Conservation (phyloP, 495 filamentous ascomycete genomes). For the Daldinia decipiens region DNA sequence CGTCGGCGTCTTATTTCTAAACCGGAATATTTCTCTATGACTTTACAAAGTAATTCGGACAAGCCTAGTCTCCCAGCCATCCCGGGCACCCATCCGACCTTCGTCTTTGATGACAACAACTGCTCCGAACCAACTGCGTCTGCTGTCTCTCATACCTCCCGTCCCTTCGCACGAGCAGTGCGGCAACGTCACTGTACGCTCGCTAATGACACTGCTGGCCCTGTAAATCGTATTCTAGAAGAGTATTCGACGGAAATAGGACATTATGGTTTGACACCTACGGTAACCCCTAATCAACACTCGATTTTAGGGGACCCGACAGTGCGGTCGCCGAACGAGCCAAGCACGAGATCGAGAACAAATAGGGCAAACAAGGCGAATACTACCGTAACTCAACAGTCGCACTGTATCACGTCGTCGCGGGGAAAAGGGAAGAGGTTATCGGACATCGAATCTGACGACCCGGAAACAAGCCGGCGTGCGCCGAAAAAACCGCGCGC, state of each 20-base stretch:
- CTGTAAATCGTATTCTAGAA: slow-evolving; percentile 40
- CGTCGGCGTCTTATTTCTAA: slow-evolving; percentile 21
- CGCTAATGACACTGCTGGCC: slow-evolving; percentile 34
- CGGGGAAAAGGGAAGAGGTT: slow-evolving; percentile 42
- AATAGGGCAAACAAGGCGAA: slow-evolving; percentile 20
- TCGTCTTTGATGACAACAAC: slow-evolving; percentile 37
- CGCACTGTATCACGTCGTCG: slow-evolving; percentile 30
- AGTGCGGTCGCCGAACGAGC: slow-evolving; percentile 35
- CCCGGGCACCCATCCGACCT: slow-evolving; percentile 36
- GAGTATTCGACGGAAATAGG: slow-evolving; percentile 43
- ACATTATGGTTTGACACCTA: slow-evolving; percentile 46
- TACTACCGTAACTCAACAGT: slow-evolving; percentile 28
- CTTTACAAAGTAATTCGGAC: slow-evolving; percentile 42
- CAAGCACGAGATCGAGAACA: slow-evolving; percentile 23
- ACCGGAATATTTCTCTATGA: slow-evolving; percentile 47
- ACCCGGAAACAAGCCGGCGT: slow-evolving; percentile 30
- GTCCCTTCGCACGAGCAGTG: slow-evolving; percentile 31
- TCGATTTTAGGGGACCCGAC: slow-evolving; percentile 33
- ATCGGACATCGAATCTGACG: slow-evolving; percentile 40
- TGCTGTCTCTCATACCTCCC: slow-evolving; percentile 20
- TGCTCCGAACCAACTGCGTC: slow-evolving; percentile 37
- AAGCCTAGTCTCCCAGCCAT: slow-evolving; percentile 40
- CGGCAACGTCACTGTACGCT: slow-evolving; percentile 31
- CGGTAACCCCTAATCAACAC: slow-evolving; percentile 33
- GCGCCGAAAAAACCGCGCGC: slow-evolving; percentile 43